These are phyloP conservation scores for Ceratobasidium sp. DNA, from an alignment of 1,284 basidiomycete species.

Conservation along the genomic window DNA sequence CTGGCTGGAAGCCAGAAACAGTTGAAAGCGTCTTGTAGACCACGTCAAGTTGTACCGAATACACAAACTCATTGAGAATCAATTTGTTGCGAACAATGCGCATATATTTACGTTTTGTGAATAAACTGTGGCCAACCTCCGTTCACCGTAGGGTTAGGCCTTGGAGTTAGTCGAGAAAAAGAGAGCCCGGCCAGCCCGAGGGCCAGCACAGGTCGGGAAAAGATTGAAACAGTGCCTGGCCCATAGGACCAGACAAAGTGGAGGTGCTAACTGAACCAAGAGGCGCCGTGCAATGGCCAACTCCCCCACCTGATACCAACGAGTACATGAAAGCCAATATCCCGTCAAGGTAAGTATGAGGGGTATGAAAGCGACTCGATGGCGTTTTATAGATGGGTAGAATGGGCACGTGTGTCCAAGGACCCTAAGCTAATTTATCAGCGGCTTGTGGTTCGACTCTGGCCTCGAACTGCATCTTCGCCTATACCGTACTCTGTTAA, in stretches of 20 bases:
- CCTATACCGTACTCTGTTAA: too few relatives aligned
- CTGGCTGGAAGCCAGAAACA: conserved; percentile 23
- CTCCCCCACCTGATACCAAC: conserved; percentile 34
- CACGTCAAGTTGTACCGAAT: background rate
- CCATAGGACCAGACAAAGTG: conserved; percentile 35
- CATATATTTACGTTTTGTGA: background rate
- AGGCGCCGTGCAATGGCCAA: conserved; percentile 37
- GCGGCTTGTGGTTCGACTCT: background rate
- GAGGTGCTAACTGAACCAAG: conserved; percentile 32
- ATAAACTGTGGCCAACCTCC: too few relatives aligned
- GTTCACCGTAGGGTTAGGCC: conserved; percentile 29
- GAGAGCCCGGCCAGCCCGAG: conserved; percentile 37
- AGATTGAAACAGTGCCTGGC: conserved; percentile 38
- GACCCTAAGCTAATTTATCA: background rate
- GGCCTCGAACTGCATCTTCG: background rate
- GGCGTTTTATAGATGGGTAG: background rate
- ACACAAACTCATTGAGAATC: background rate
- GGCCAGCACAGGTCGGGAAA: conserved; percentile 35
- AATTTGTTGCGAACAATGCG: background rate
- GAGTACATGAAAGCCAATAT: conserved; percentile 36
- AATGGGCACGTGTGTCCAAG: background rate
- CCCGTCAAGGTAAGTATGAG: conserved; percentile 39
- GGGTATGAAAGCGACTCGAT: background rate
- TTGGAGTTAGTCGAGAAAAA: background rate
- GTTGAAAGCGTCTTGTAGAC: conserved; percentile 29